Percentiles rank a stretch among this genome's conserved stretches.
These are phyloP conservation scores for Ajuga chamaepitys DNA, from an alignment of 257 asterid genomes.

Conservation along the genomic window DNA sequence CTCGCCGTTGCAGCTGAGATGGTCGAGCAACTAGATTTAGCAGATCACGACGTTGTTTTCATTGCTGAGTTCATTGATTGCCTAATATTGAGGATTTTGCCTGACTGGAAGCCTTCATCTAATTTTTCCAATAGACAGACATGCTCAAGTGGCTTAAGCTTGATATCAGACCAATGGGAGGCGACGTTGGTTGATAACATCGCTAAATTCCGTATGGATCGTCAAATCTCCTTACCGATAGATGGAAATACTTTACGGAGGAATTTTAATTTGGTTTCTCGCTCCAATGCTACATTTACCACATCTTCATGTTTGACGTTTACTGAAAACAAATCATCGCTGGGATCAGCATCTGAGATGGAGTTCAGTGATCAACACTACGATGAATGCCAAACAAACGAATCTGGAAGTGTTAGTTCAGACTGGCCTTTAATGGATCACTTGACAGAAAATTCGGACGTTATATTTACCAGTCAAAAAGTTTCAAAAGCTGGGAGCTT, in stretches of 20 bases:
- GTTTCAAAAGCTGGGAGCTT: slow-evolving; percentile 19
- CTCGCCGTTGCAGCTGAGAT: slow-evolving; percentile 72
- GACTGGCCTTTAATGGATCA: slow-evolving; percentile 23
- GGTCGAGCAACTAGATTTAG: slow-evolving; percentile 66
- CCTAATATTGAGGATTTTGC: slow-evolving; percentile 38
- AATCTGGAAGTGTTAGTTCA: slow-evolving; percentile 6
- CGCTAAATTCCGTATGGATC: slow-evolving; percentile 1
- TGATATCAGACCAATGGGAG: slow-evolving; percentile 18
- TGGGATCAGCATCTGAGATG: slow-evolving; percentile 38
- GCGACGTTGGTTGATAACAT: slow-evolving; percentile 9
- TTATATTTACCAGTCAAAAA: slow-evolving; percentile 10
- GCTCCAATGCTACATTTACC: slow-evolving; percentile 13
- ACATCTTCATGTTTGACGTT: slow-evolving; percentile 16
- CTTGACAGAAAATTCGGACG: slow-evolving; percentile 15
- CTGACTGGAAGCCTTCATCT: slow-evolving; percentile 50
- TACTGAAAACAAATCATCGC: slow-evolving; percentile 25
- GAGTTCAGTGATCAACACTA: slow-evolving; percentile 26
- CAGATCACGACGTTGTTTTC: slow-evolving; percentile 60
- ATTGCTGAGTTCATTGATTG: slow-evolving; percentile 67
- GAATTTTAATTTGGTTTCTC: slow-evolving; percentile 8
- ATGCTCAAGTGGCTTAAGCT: slow-evolving; percentile 22
- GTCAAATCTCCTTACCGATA: slow-evolving; percentile 9
- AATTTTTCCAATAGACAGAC: slow-evolving; percentile 25
- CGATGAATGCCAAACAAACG: slow-evolving; percentile 33
- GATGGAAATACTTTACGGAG: slow-evolving; percentile 15